Base-by-base conservation (phyloP, 2,329 filamentous ascomycete genomes). In the Phyllosticta citriasiana region DNA sequence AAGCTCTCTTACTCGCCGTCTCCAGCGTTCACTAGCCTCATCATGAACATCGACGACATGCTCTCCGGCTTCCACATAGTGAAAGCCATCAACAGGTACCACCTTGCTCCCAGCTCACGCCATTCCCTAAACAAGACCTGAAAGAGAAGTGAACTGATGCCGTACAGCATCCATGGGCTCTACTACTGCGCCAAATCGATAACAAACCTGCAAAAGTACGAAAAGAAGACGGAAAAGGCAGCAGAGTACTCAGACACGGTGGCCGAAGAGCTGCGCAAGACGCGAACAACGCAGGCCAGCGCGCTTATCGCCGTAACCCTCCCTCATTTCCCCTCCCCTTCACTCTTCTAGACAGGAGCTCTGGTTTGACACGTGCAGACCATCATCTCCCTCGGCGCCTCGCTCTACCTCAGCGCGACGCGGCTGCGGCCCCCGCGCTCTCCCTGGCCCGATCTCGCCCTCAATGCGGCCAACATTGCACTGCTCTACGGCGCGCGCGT, bases 191-290 rank as follows among this genome's bases (percentile, higher is more conserved):
- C 72, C 65, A 63, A 68, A 35, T 72, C 70, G 66, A 73, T 76
- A 60, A 69, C 67, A 6, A 71, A 69, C 14, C 67, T 76, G 1
- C 70, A 67, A 33, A 62, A 68, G 25, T 76, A 74, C 65, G 73
- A 76, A 55, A 35, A 64, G n/a, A 63, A 68, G 53, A 67, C 67
- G 54, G 66, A 75, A 50, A 73, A 71, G 53, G 72, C 72, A 0
- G 73, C 73, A 54, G 66, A 74, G 65, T 74, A 70, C 67, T 72
- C 69, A 1, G 66, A 66, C 27, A 71, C 67, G 0, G 72, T 69
- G 0, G 71, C 70, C 0, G 62, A 72, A 22, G 66, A 71, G 7
- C 63, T 76, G 51, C 64, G 66, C 51, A 74, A 71, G 63, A 74
- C 73, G 7, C 60, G 72, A 24, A 68, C 69, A 0, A 76, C 73